Percentiles rank a stretch among this genome's conserved stretches.
Evolutionary conservation across 1,139 yeast genomes (phyloP).

Genomic region (Kodamaea fungicola): DNA sequence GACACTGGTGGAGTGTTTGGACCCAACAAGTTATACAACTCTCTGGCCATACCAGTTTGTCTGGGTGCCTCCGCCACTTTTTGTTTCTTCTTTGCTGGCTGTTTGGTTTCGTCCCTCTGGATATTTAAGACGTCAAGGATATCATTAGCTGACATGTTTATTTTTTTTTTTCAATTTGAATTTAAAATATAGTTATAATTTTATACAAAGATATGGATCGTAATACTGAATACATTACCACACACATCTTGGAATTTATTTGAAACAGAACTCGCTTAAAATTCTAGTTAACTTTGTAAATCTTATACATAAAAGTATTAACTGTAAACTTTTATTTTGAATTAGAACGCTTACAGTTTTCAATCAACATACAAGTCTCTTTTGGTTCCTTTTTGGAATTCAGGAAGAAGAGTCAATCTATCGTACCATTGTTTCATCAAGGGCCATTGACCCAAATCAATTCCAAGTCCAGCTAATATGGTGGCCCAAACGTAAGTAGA

Average conservation of each 20-base stretch:
- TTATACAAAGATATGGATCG: too few relatives aligned
- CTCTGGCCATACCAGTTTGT: conserved; percentile 85
- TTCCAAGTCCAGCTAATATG: conserved; percentile 16
- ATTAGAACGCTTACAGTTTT: too few relatives aligned
- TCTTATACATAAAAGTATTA: too few relatives aligned
- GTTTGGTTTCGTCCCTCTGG: conserved; percentile 38
- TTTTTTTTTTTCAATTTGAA: conserved; percentile 1
- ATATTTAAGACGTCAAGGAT: conserved; percentile 76
- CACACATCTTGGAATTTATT: too few relatives aligned
- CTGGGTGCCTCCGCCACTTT: conserved; percentile 26
- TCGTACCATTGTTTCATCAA: conserved; percentile 41
- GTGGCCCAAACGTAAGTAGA: conserved; percentile 42
- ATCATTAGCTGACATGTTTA: conserved; percentile 53
- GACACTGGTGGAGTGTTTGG: conserved; percentile 87
- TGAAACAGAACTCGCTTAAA: too few relatives aligned
- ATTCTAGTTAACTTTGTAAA: too few relatives aligned
- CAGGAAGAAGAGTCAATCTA: conserved; percentile 32
- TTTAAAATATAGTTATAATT: too few relatives aligned
- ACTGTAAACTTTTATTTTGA: too few relatives aligned
- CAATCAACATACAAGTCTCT: too few relatives aligned
- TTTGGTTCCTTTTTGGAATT: conserved; percentile 28
- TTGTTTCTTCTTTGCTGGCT: conserved; percentile 41
- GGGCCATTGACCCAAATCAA: conserved; percentile 43
- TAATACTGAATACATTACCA: too few relatives aligned
- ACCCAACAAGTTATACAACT: conserved; percentile 81